Base-by-base conservation (phyloP, 2,329 filamentous ascomycete genomes). In the Cordyceps fumosorosea region DNA sequence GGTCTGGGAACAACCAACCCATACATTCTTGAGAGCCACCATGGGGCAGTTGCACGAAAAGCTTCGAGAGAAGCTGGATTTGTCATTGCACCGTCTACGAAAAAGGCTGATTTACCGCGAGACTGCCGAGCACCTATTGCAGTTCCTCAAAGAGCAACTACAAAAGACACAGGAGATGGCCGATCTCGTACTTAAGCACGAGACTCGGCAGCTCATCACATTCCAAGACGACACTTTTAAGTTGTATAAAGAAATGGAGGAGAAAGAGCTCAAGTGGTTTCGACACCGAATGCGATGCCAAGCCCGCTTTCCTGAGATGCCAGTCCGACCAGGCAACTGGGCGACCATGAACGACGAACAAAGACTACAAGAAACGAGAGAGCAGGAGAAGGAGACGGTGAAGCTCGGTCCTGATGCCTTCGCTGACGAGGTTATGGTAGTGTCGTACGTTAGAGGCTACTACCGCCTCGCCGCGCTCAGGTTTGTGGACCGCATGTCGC, bases 401-500 rank as follows among this genome's bases (percentile, higher is more conserved):
- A 81, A 79, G 29, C 75, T 90, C 12, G 80, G 80, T 0, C 70
- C 76, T 0, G 89, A 91, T 67, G 76, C 78, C 0, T 91, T 84
- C 66, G 70, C 77, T 1, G 72, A 75, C 0, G 88, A 91, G 68
- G 72, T 92, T 0, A 77, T 81, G 10, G 83, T 89, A 0, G 82
- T 89, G 0, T 80, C 85, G 0, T 84, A 85, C 4, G 80, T 90
- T 51, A 78, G 87, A 0, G 87, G 83, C 0, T 92, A 91, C 71
- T 92, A 92, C 69, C 79, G 84, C 53, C 81, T 88, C 5, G 88
- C 89, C 0, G 82, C 84, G 0, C 75, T 80, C 40, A 81, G 88
- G 1, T 89, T 91, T 67, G 78, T 85, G 0, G 88, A 92, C 61
- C 71, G 74, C 2, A 75, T 79, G 7, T 74, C 77, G 1, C 75